phyloP scores from a whole-genome alignment of 768 basidiomycete genomes.

The Mycena capillaripes region DNA sequence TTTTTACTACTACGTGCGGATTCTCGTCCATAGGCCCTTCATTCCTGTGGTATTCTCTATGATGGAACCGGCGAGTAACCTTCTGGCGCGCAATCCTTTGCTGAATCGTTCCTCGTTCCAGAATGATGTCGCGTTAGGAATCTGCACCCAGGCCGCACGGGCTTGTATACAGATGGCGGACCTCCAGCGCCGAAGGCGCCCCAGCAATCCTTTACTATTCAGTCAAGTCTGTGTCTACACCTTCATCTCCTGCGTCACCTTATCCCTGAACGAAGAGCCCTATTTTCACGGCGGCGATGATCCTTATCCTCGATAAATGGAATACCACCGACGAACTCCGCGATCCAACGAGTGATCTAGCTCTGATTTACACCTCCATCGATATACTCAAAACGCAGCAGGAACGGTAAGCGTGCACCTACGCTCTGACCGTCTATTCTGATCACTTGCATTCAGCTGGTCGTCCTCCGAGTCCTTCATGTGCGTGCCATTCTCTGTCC shows the following conservation, averaged over 20 bases:
- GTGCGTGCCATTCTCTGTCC: not conserved
- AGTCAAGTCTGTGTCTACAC: slow-evolving; percentile 5
- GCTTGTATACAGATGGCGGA: slow-evolving; percentile 2
- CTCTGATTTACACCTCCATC: not conserved
- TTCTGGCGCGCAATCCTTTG: not conserved
- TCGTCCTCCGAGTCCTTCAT: not conserved
- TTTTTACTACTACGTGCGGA: slow-evolving; percentile 12
- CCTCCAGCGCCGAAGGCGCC: not conserved
- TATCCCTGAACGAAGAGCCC: not conserved
- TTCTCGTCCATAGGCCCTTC: slow-evolving; percentile 14
- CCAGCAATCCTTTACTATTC: slow-evolving; percentile 6
- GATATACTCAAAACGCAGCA: not conserved
- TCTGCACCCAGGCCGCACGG: slow-evolving; percentile 23
- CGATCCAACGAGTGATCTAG: not conserved
- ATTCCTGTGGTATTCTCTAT: not conserved
- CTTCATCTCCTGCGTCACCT: no score
- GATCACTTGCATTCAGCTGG: not conserved
- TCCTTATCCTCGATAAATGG: slow-evolving; percentile 15
- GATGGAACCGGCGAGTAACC: not conserved
- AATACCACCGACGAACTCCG: not conserved
- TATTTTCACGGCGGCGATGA: slow-evolving; percentile 13
- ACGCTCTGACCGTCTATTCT: not conserved
- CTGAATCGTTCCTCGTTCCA: not conserved
- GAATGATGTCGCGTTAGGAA: not conserved
- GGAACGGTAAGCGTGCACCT: not conserved